These are phyloP conservation scores for Lactifluus hygrophoroides DNA, from an alignment of 768 basidiomycete genomes.

Conservation along the genomic window DNA sequence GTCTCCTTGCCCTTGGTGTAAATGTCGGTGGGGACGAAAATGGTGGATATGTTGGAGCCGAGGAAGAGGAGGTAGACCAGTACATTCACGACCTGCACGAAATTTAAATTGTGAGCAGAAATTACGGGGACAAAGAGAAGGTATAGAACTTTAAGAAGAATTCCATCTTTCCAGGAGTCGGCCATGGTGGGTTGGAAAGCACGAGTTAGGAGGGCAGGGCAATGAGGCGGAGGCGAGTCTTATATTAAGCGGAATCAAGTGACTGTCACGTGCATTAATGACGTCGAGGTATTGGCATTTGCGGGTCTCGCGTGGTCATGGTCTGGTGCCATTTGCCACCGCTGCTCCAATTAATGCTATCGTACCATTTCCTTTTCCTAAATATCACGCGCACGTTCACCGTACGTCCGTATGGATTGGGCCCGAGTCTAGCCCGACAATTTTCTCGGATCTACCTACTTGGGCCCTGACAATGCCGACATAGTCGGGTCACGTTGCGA, in stretches of 20 bases:
- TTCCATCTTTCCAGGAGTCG: slow-evolving; percentile 63
- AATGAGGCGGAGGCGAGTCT: not conserved
- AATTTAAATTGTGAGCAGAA: not conserved
- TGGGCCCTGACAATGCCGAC: no score
- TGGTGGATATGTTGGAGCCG: slow-evolving; percentile 85
- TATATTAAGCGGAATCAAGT: not conserved
- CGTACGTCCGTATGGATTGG: no score
- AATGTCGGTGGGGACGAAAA: slow-evolving; percentile 63
- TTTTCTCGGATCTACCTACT: no score
- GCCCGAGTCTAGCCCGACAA: no score
- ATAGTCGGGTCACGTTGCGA: no score
- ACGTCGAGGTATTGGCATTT: no score
- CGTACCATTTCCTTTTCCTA: no score
- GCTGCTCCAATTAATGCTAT: no score
- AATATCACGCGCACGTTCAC: no score
- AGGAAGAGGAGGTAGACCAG: slow-evolving; percentile 78
- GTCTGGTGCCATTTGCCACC: no score
- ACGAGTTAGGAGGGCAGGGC: not conserved
- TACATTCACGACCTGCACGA: slow-evolving; percentile 56
- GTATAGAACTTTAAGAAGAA: slow-evolving; percentile 62
- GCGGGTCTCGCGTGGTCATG: no score
- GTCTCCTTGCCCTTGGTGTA: slow-evolving; percentile 77
- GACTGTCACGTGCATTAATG: not conserved
- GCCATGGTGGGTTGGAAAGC: slow-evolving; percentile 9
- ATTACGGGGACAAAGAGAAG: not conserved